These are phyloP conservation scores for Sporothrix humicola DNA, from an alignment of 2,329 filamentous ascomycete species.

Conservation along the genomic window DNA sequence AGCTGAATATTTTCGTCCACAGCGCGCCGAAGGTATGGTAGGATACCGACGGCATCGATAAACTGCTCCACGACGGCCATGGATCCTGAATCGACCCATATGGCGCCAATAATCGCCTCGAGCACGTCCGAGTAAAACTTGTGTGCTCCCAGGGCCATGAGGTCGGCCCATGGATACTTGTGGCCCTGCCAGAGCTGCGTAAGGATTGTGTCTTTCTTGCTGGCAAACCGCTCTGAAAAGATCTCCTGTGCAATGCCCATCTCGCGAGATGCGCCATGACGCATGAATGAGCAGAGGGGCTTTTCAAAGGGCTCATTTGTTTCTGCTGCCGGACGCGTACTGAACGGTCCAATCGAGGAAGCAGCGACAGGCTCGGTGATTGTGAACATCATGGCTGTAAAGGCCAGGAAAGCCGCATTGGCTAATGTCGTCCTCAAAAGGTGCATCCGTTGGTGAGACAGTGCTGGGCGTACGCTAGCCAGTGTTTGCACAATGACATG, in stretches of 20 bases:
- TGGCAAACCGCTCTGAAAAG: conserved; percentile 54
- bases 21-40: conserved; percentile 66
- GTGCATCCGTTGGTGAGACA: conserved; percentile 70
- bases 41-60: conserved; percentile 67
- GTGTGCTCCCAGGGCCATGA: conserved; percentile 67
- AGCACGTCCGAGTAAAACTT: conserved; percentile 87
- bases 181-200: conserved; percentile 55
- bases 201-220: conserved; percentile 56
- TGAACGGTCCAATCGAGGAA: conserved; percentile 18
- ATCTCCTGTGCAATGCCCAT: conserved; percentile 47
- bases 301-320: not conserved
- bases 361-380: conserved; percentile 39
- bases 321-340: not conserved
- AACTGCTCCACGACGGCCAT: conserved; percentile 65
- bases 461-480: conserved; percentile 43
- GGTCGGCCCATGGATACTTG: conserved; percentile 76
- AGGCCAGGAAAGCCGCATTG: conserved; percentile 81
- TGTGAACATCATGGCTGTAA: conserved; percentile 67
- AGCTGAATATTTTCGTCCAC: conserved; percentile 64
- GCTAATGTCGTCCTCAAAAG: conserved; percentile 75
- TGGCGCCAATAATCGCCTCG: conserved; percentile 78
- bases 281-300: conserved; percentile 73
- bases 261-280: conserved; percentile 55
- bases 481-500: conserved; percentile 64
- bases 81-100: conserved; percentile 79